Base-by-base conservation (phyloP, 768 basidiomycete genomes). In the Leucogyrophana mollusca region DNA sequence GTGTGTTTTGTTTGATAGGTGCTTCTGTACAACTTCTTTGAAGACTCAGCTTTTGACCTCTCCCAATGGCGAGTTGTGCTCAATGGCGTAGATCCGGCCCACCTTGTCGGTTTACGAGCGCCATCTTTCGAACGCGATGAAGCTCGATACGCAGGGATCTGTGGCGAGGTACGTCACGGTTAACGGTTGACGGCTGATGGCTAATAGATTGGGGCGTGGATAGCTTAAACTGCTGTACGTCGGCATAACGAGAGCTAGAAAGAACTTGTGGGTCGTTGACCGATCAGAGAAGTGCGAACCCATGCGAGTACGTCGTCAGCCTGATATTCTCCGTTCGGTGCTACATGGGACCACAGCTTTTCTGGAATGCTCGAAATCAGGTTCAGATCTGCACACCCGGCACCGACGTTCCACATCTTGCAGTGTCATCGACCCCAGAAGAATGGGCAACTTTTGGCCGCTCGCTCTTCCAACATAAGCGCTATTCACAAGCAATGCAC, bases 1-100 rank as follows among this genome's bases (percentile, higher is more conserved):
- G n/a, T n/a, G n/a, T n/a, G 25, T 8, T 2, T 21, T 16, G 9
- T 17, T 34, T 35, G 3, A 0, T 46, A 87, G 85, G 85, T 90
- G 4, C 68, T 90, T 3, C 55, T 90, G 9, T 88, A 82, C 54
- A 81, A 90, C 51, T 88, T 88, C 62, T 90, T 90, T 53, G 73
- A 78, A 20, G 83, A 85, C 52, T 89, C 87, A 0, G 53, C 56
- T 0, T 62, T 77, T 2, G 73, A 73, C 33, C 46, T 59, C 2
- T 61, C 76, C 0, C 80, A 80, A 38, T 88, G 86, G 86, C 69
- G 82, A 8, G 68, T 84, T 1, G 64, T 86, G 4, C 56, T 83
- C 4, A 77, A 79, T 40, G 67, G 60, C 1, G 43, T 46, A 21
- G 36, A 57, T 6, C 50, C 47, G 2, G 47, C 39, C 27, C 25